phyloP scores from a whole-genome alignment of 768 basidiomycete genomes.

The Glaciozyma antarctica region DNA sequence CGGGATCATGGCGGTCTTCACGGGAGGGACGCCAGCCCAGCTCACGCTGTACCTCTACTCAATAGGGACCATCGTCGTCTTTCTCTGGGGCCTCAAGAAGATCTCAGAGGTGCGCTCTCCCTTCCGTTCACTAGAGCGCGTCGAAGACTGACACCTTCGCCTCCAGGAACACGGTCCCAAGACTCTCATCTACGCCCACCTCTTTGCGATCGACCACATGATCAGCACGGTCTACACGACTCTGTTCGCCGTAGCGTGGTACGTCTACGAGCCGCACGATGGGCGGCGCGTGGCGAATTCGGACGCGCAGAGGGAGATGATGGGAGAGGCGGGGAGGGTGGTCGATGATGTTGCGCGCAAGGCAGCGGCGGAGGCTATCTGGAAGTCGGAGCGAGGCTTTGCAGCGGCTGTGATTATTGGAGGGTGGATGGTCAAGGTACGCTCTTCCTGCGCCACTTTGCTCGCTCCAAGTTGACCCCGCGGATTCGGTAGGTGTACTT shows the following conservation, averaged over 20 bases:
- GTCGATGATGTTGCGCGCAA: constrained; percentile 60
- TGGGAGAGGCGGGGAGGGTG: constrained; percentile 43
- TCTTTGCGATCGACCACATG: constrained; percentile 85
- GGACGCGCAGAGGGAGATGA: constrained; percentile 75
- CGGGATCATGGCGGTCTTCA: constrained; percentile 81
- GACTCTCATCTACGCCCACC: constrained; percentile 77
- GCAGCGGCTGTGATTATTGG: constrained; percentile 65
- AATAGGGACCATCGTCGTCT: constrained; percentile 62
- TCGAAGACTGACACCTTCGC: background rate
- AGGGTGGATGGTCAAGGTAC: constrained; percentile 82
- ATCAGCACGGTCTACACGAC: constrained; percentile 84
- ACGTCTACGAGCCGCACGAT: constrained; percentile 83
- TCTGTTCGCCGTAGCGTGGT: constrained; percentile 84
- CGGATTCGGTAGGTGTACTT: constrained; percentile 65
- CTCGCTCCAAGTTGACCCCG: background rate
- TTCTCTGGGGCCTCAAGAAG: constrained; percentile 79
- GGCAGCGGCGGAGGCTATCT: constrained; percentile 65
- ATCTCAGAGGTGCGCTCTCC: constrained; percentile 61
- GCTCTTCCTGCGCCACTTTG: constrained; percentile 26
- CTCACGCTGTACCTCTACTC: constrained; percentile 91
- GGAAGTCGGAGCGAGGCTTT: constrained; percentile 79
- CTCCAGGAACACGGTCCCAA: constrained; percentile 76
- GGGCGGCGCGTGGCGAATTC: constrained; percentile 72
- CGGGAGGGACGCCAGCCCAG: constrained; percentile 71
- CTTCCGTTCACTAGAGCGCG: constrained; percentile 19